phyloP scores from a whole-genome alignment of 2,329 filamentous ascomycete species.

The Aspergillus pseudoviridinutans region DNA sequence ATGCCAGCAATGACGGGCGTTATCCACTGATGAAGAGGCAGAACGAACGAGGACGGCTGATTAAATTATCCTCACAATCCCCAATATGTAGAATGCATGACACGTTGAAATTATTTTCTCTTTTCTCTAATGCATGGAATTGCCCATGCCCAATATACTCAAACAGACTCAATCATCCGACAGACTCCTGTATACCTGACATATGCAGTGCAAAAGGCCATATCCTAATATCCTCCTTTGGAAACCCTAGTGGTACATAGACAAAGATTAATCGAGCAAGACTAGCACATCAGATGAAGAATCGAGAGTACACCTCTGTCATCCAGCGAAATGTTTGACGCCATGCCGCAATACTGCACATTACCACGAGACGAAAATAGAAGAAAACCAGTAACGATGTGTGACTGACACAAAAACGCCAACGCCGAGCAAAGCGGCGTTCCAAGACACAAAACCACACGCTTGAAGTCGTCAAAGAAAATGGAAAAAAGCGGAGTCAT shows the following conservation, averaged over 20 bases:
- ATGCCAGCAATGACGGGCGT: background rate
- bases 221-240: background rate
- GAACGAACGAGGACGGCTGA: background rate
- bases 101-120: background rate
- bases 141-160: background rate
- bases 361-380: background rate
- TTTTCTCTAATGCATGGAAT: background rate
- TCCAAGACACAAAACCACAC: constrained; percentile 2
- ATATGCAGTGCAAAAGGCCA: background rate
- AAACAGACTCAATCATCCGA: background rate
- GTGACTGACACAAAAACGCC: background rate
- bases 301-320: background rate
- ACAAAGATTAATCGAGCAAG: background rate
- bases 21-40: background rate
- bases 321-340: background rate
- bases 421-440: constrained; percentile 2
- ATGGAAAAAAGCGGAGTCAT: constrained; percentile 5
- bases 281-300: background rate
- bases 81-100: background rate
- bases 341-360: background rate
- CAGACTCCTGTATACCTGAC: background rate
- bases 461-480: constrained; percentile 1
- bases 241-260: background rate
- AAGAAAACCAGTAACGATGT: background rate
- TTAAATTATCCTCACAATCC: background rate